A percentile compares a stretch with the other conserved stretches of the same genome.
Evolutionary conservation across 2,329 filamentous ascomycete genomes (phyloP).

Genomic region (Coniochaeta sp.): DNA sequence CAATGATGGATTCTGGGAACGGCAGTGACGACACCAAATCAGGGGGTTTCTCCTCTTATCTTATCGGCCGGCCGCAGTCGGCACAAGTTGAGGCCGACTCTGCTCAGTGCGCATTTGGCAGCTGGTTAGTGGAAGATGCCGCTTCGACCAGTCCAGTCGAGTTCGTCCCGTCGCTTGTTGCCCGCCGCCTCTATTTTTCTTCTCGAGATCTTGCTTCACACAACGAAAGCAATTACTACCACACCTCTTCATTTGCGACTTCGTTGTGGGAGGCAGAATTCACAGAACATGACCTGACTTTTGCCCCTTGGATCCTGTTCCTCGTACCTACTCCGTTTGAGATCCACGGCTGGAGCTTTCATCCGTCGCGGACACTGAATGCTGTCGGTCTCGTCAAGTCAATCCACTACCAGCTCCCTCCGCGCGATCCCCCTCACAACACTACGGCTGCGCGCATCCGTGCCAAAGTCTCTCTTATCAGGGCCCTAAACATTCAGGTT

Average conservation of each 20-base stretch:
- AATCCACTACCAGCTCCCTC: background rate
- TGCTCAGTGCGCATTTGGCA: background rate
- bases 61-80: background rate
- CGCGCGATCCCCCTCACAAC: background rate
- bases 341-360: background rate
- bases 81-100: background rate
- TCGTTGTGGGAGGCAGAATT: background rate
- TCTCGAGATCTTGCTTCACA: background rate
- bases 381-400: background rate
- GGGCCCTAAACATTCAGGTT: background rate
- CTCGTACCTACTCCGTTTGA: background rate
- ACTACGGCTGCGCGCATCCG: background rate
- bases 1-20: background rate
- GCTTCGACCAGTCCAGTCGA: background rate
- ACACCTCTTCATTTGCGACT: background rate
- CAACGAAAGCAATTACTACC: background rate
- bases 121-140: background rate
- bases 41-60: background rate
- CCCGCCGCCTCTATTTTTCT: slow-evolving; percentile 1
- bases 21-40: background rate
- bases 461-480: background rate
- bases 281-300: background rate
- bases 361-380: background rate
- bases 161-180: background rate
- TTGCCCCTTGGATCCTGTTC: background rate